Base-by-base conservation (phyloP, 495 filamentous ascomycete species). In the Entonaema liquescens region DNA sequence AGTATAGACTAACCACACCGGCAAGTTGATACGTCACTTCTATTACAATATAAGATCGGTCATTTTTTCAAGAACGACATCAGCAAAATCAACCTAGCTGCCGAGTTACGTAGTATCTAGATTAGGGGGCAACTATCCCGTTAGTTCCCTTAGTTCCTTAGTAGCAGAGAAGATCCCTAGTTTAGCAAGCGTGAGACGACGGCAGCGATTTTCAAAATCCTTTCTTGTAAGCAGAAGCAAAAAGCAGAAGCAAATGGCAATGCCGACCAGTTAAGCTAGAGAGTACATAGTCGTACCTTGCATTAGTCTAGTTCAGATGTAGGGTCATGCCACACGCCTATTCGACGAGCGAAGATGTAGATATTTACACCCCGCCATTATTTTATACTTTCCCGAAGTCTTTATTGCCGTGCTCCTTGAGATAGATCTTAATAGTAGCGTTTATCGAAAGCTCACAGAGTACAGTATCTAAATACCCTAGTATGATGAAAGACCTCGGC, bases 281-380 rank as follows among this genome's bases (percentile, higher is more conserved):
- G 40, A 59, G n/a, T 29, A 42, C 23, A 5, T 42, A 59, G 56
- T 62, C 56, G 70, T 73, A 73, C 70, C 70, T 73, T 72, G 62
- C 70, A 73, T 73, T 73, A 69, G 70, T 25, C 33, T 49, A 29
- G 26, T 42, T 11, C 19, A 38, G 52, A 64, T 70, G 60, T 61
- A 68, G 65, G 65, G 60, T 52, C 38, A 58, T 58, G 42, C 28
- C 19, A 35, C 40, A 63, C 65, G 57, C 62, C 40, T 57, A 65
- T 70, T 73, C 36, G 65, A 65, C 61, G 60, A 61, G 44, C 42
- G 42, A 47, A 21, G 17, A 23, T 21, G 23, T 47, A 47, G 17
- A 47, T 47, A 47, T 11, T 23, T 47, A 5, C 42, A 47, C 17
- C 21, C 42, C 42, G 23, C 19, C 19, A 23, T 47, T 23, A 47